Conservation (phyloP, 139 green algal genomes). For the Mychonastes homosphaera region DNA sequence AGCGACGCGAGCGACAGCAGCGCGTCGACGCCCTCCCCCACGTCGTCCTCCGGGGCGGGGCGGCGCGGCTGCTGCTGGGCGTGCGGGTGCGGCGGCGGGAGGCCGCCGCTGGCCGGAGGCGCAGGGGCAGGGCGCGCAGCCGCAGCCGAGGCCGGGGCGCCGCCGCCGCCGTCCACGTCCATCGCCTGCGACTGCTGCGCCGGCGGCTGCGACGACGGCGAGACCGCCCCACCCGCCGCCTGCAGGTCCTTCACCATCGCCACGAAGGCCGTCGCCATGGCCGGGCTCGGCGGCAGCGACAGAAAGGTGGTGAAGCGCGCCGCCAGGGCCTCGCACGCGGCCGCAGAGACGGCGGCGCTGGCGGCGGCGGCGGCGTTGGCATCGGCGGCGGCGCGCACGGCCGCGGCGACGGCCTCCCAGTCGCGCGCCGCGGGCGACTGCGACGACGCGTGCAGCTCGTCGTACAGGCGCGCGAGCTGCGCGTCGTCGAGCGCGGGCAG, state of each 20-base stretch:
- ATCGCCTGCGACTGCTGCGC: background rate
- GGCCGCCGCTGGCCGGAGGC: too few species aligned
- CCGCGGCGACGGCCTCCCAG: too few species aligned
- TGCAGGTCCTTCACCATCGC: conserved; percentile 21
- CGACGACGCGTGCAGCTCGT: too few species aligned
- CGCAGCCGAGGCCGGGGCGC: background rate
- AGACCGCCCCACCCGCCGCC: background rate
- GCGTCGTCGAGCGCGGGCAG: too few species aligned
- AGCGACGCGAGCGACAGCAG: conserved; percentile 50
- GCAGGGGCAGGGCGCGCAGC: background rate
- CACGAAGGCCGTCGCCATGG: conserved; percentile 31
- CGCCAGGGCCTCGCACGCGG: conserved; percentile 37
- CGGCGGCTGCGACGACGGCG: background rate
- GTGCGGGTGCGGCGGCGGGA: background rate
- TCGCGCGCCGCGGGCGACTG: too few species aligned
- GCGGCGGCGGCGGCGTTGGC: too few species aligned
- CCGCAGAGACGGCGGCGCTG: too few species aligned
- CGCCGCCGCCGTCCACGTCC: background rate
- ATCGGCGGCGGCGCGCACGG: too few species aligned
- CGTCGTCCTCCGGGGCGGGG: conserved; percentile 25
- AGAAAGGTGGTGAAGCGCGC: conserved; percentile 36
- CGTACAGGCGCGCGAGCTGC: too few species aligned
- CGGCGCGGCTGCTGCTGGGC: background rate
- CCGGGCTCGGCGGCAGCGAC: conserved; percentile 20
- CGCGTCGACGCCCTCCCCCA: conserved; percentile 50